Conservation (phyloP, 768 basidiomycete genomes). For the Mrakia frigida region DNA sequence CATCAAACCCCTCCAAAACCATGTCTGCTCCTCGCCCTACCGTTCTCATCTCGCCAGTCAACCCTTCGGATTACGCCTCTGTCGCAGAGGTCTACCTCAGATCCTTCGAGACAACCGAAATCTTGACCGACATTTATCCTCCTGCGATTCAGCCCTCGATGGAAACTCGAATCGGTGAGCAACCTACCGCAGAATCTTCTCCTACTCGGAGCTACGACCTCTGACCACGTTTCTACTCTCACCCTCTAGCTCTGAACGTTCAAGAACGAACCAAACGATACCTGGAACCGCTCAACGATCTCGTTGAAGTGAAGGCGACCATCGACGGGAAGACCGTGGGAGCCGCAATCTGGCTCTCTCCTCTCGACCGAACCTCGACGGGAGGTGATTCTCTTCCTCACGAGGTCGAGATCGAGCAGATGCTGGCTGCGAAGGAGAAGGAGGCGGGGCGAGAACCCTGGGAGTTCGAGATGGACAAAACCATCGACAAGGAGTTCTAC, state of each 20-base stretch:
- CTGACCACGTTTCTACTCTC: too few species aligned
- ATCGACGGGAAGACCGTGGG: slow-evolving; percentile 7
- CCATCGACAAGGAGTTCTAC: slow-evolving; percentile 1
- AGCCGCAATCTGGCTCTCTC: neutral
- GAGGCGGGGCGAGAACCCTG: neutral
- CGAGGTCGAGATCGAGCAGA: neutral
- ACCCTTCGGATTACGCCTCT: neutral
- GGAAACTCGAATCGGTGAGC: neutral
- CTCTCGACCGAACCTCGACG: slow-evolving; percentile 22
- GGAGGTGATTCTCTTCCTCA: slow-evolving; percentile 15
- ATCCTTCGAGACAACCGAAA: neutral
- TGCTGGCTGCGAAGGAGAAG: neutral
- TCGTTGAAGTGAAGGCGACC: slow-evolving; percentile 16
- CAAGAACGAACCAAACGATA: neutral
- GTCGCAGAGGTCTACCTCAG: neutral
- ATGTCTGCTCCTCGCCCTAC: neutral
- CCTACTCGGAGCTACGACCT: too few species aligned
- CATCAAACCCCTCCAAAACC: too few species aligned
- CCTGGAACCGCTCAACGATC: neutral
- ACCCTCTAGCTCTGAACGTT: neutral
- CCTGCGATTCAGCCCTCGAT: neutral
- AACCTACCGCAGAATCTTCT: neutral
- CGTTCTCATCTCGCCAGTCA: slow-evolving; percentile 1
- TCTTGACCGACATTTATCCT: neutral
- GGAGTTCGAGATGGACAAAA: neutral